Percentiles rank a stretch among this genome's conserved stretches.
These are phyloP conservation scores for Cercospora sp. DNA, from an alignment of 2,329 filamentous ascomycete genomes.

Conservation along the genomic window DNA sequence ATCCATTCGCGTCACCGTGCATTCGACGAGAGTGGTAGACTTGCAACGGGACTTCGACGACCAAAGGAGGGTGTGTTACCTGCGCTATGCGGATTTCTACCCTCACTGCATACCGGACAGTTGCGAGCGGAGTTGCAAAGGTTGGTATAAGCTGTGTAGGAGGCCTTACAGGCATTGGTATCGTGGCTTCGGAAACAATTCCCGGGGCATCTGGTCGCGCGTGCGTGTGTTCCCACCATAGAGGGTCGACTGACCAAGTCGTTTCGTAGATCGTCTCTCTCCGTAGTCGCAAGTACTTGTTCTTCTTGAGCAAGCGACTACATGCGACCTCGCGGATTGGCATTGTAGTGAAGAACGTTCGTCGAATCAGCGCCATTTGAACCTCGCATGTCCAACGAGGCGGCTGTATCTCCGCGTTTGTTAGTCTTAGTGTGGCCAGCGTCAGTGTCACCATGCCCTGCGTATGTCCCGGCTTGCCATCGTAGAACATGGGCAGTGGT, in stretches of 20 bases:
- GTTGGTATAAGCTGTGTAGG: background rate
- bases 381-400: slow-evolving; percentile 8
- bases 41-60: background rate
- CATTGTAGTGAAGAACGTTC: slow-evolving; percentile 2
- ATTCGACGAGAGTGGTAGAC: background rate
- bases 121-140: background rate
- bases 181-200: background rate
- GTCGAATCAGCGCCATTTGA: slow-evolving; percentile 1
- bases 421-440: background rate
- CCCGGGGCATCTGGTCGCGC: background rate
- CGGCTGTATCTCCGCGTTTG: background rate
- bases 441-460: background rate
- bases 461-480: background rate
- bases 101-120: background rate
- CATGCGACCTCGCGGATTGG: slow-evolving; percentile 4
- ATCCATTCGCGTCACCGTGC: background rate
- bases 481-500: background rate
- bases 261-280: background rate
- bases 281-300: background rate
- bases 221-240: background rate
- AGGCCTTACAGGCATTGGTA: background rate
- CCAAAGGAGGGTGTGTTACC: background rate
- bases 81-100: background rate
- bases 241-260: background rate
- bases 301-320: background rate